phyloP scores from a whole-genome alignment of 176 grass and related monocot species.

The Cenchrus americanus region DNA sequence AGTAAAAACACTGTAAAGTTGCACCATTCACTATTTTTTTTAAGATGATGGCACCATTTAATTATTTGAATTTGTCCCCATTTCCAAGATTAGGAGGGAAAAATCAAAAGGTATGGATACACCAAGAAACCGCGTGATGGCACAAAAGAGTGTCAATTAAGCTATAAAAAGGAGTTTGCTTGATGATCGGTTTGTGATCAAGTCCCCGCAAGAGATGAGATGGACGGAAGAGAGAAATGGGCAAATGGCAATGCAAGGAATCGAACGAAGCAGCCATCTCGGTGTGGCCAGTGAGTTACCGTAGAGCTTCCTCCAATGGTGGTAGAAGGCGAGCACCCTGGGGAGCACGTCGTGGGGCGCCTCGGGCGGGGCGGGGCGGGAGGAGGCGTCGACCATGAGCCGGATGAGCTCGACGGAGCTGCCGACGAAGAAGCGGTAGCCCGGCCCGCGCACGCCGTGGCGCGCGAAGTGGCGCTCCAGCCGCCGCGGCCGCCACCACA shows the following conservation, averaged over 20 bases:
- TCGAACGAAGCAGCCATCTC: not conserved
- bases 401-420: slow-evolving; percentile 75
- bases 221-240: not conserved
- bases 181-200: not conserved
- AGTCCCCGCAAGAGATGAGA: not conserved
- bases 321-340: slow-evolving; percentile 87
- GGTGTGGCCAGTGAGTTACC: slow-evolving; percentile 45
- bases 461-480: slow-evolving; percentile 73
- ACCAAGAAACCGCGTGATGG: not conserved
- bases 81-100: too few relatives aligned
- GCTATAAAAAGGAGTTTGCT: not conserved
- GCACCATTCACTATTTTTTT: not conserved
- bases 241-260: not conserved
- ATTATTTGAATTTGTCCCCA: not conserved
- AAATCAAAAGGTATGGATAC: not conserved
- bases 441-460: slow-evolving; percentile 76
- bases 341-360: slow-evolving; percentile 83
- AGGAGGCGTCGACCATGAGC: slow-evolving; percentile 72
- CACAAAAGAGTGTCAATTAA: not conserved
- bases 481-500: slow-evolving; percentile 78
- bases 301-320: slow-evolving; percentile 91
- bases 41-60: not conserved
- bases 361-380: slow-evolving; percentile 56
- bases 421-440: slow-evolving; percentile 89
- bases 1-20: slow-evolving; percentile 11